These are phyloP conservation scores for Mucor ambiguus DNA, from an alignment of 371 early-diverging fungal species.

Conservation along the genomic window DNA sequence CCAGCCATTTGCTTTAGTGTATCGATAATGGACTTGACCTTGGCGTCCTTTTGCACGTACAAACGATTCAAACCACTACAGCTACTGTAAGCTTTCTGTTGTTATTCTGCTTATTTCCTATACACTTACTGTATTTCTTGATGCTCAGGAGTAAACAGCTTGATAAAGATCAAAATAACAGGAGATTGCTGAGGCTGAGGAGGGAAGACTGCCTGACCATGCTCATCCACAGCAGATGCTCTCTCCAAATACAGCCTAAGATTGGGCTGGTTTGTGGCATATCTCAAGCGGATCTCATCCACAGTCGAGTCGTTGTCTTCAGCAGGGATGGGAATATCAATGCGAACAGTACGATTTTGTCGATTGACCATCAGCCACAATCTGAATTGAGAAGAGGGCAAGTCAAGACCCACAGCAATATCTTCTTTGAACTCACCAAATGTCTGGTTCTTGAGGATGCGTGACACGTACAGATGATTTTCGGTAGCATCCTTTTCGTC, in stretches of 20 bases:
- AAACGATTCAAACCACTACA: conserved; percentile 57
- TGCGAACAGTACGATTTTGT: conserved; percentile 90
- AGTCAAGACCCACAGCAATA: conserved; percentile 30
- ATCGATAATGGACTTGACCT: conserved; percentile 64
- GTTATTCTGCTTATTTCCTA: neutral
- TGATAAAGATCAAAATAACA: conserved; percentile 29
- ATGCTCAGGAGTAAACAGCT: conserved; percentile 23
- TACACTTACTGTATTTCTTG: conserved; percentile 26
- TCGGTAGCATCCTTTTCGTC: conserved; percentile 30
- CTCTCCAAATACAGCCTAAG: conserved; percentile 34
- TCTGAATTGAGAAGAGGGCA: conserved; percentile 62
- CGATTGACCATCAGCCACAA: conserved; percentile 89
- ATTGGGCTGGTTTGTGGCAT: conserved; percentile 22
- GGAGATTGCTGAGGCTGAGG: conserved; percentile 4
- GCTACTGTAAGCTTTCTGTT: neutral
- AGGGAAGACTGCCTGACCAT: conserved; percentile 16
- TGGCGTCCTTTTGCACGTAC: conserved; percentile 55
- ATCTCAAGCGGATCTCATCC: conserved; percentile 30
- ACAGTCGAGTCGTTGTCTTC: conserved; percentile 24
- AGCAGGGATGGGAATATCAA: conserved; percentile 68
- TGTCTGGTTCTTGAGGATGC: conserved; percentile 35
- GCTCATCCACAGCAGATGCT: conserved; percentile 6
- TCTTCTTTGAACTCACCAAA: conserved; percentile 38
- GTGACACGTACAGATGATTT: conserved; percentile 8
- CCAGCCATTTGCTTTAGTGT: conserved; percentile 54